Conservation (phyloP, 441 rosid species). For the Breynia disticha region DNA sequence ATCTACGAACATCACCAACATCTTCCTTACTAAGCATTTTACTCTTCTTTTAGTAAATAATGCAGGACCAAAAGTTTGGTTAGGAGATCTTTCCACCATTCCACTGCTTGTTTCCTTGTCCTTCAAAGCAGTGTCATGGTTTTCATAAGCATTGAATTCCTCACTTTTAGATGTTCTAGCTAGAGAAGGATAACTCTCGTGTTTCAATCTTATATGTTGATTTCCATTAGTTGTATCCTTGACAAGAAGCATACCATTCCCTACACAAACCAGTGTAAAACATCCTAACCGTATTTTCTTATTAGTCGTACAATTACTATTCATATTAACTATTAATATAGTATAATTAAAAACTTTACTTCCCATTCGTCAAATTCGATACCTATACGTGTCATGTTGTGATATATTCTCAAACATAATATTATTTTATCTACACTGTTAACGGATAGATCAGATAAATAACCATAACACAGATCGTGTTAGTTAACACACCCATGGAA, state of each 20-base stretch:
- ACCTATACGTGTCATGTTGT: too few species aligned
- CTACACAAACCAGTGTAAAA: constrained; percentile 30
- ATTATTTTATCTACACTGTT: too few species aligned
- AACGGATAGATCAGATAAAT: too few species aligned
- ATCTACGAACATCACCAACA: constrained; percentile 36
- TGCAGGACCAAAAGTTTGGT: constrained; percentile 24
- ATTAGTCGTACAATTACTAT: too few species aligned
- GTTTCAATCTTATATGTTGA: constrained; percentile 33
- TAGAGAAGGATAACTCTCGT: constrained; percentile 40
- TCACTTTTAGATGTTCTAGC: constrained; percentile 49
- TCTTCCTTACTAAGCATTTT: constrained; percentile 30
- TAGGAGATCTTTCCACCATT: constrained; percentile 27
- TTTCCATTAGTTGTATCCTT: constrained; percentile 25
- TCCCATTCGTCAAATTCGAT: too few species aligned
- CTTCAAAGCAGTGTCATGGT: constrained; percentile 27
- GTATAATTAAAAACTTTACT: too few species aligned
- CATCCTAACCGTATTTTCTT: too few species aligned
- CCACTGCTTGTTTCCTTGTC: constrained; percentile 29
- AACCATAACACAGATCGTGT: too few species aligned
- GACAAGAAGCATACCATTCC: constrained; percentile 26
- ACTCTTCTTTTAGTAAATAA: constrained; percentile 30
- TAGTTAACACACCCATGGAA: too few species aligned
- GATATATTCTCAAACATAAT: too few species aligned
- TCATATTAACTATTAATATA: too few species aligned
- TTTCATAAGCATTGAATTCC: constrained; percentile 41